Conservation (phyloP, 192 early-diverging fungal genomes). For the Gryganskiella cystojenkinii region DNA sequence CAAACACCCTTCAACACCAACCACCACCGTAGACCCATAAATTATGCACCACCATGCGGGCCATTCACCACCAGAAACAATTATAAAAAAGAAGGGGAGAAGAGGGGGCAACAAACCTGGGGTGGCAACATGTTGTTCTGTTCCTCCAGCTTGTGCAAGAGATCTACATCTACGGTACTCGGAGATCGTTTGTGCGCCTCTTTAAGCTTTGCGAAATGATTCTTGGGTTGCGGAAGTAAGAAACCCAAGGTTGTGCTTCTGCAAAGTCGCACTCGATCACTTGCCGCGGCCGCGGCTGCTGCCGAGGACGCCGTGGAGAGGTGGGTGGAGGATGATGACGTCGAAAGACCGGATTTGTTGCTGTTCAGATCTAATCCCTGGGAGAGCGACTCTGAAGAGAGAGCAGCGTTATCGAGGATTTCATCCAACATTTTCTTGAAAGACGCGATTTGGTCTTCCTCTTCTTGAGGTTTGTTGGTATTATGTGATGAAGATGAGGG, state of each 20-base stretch:
- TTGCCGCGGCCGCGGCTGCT: conserved; percentile 12
- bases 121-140: conserved; percentile 65
- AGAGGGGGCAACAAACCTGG: conserved; percentile 56
- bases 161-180: conserved; percentile 34
- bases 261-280: conserved; percentile 35
- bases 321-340: conserved; percentile 24
- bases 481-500: conserved; percentile 3
- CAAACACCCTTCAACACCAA: too few relatives aligned
- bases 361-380: conserved; percentile 33
- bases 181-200: conserved; percentile 7
- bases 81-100: too few relatives aligned
- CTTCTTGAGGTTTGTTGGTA: conserved; percentile 13
- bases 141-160: conserved; percentile 63
- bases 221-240: conserved; percentile 47
- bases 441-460: conserved; percentile 44
- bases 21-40: too few relatives aligned
- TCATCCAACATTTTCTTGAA: conserved; percentile 54
- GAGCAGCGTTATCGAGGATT: conserved; percentile 51
- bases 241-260: conserved; percentile 41
- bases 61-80: too few relatives aligned
- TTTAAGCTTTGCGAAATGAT: conserved; percentile 32
- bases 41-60: too few relatives aligned
- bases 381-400: conserved; percentile 35
- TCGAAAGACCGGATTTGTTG: conserved; percentile 7
- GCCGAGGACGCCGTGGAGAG: conserved; percentile 22